phyloP scores from a whole-genome alignment of 352 stramenopile genomes.

The Phytophthora cryptogea region DNA sequence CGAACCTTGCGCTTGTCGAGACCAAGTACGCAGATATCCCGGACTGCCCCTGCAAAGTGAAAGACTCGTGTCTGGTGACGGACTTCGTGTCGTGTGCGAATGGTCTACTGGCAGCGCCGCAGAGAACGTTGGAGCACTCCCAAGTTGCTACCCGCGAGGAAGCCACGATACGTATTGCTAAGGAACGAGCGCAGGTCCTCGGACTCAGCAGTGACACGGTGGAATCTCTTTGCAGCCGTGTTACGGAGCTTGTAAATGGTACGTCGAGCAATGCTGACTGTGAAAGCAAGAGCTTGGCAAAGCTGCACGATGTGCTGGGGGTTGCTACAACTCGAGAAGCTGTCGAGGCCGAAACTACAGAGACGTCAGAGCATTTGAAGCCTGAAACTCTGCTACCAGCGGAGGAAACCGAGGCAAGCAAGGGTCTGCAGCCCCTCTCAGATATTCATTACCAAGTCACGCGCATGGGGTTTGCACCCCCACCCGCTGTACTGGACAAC shows the following conservation, averaged over 20 bases:
- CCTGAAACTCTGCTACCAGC: constrained; percentile 28
- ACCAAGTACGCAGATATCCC: constrained; percentile 47
- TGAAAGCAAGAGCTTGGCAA: not conserved
- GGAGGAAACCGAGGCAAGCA: constrained; percentile 22
- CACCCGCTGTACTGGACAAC: constrained; percentile 43
- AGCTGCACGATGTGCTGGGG: constrained; percentile 24
- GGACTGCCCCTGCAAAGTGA: constrained; percentile 47
- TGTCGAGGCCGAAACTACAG: constrained; percentile 19
- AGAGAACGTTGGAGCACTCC: constrained; percentile 15
- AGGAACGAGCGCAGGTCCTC: constrained; percentile 28
- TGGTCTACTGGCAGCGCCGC: constrained; percentile 28
- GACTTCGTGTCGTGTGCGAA: constrained; percentile 55
- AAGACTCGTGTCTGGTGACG: constrained; percentile 49
- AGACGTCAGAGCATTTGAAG: constrained; percentile 5
- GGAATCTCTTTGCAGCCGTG: constrained; percentile 8
- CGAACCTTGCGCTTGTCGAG: constrained; percentile 37
- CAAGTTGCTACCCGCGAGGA: constrained; percentile 20
- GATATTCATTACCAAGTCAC: constrained; percentile 48
- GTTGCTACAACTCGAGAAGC: constrained; percentile 24
- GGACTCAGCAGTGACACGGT: constrained; percentile 13
- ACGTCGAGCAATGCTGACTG: not conserved
- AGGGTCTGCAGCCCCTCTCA: constrained; percentile 19
- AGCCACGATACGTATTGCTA: constrained; percentile 21
- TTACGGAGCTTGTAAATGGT: constrained; percentile 15
- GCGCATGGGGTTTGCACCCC: constrained; percentile 28